Evolutionary conservation across 2,329 filamentous ascomycete genomes (phyloP).

Genomic region (Epichloe sibirici): DNA sequence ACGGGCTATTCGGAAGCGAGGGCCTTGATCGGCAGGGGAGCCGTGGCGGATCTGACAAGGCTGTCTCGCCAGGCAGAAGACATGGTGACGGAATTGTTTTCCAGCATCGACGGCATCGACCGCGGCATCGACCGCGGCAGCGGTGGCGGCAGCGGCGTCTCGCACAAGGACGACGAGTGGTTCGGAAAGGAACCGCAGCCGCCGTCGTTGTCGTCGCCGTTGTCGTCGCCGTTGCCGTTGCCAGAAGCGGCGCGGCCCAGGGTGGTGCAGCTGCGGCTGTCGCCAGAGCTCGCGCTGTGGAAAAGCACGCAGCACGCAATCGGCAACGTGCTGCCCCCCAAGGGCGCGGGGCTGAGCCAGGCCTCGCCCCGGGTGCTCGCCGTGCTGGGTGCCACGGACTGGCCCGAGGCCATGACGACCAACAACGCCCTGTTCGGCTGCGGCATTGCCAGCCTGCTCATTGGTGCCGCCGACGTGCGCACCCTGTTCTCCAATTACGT

Average conservation of each 20-base stretch:
- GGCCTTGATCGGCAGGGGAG: slow-evolving; percentile 6
- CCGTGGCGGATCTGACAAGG: slow-evolving; percentile 6
- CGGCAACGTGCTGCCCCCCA: slow-evolving; percentile 11
- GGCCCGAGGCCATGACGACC: slow-evolving; percentile 8
- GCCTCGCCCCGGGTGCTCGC: slow-evolving; percentile 6
- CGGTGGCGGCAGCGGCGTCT: neutral
- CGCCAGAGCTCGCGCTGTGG: slow-evolving; percentile 10
- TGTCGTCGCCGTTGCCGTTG: neutral
- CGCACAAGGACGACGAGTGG: neutral
- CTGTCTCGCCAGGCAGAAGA: slow-evolving; percentile 7
- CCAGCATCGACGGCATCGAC: slow-evolving; percentile 1
- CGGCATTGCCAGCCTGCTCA: slow-evolving; percentile 10
- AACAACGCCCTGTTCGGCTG: slow-evolving; percentile 12
- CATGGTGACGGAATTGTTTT: slow-evolving; percentile 8
- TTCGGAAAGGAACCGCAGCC: neutral
- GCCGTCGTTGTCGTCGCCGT: too few species aligned
- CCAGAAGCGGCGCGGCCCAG: slow-evolving; percentile 1
- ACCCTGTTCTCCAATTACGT: slow-evolving; percentile 14
- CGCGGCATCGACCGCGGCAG: neutral
- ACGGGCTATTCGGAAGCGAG: slow-evolving; percentile 10
- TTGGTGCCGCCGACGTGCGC: slow-evolving; percentile 9
- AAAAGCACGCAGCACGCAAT: slow-evolving; percentile 8
- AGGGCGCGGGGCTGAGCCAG: slow-evolving; percentile 7
- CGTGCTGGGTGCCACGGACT: slow-evolving; percentile 8
- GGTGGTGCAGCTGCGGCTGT: slow-evolving; percentile 9